These are phyloP conservation scores for Rhodocollybia butyracea DNA, from an alignment of 768 basidiomycete species.

Conservation along the genomic window DNA sequence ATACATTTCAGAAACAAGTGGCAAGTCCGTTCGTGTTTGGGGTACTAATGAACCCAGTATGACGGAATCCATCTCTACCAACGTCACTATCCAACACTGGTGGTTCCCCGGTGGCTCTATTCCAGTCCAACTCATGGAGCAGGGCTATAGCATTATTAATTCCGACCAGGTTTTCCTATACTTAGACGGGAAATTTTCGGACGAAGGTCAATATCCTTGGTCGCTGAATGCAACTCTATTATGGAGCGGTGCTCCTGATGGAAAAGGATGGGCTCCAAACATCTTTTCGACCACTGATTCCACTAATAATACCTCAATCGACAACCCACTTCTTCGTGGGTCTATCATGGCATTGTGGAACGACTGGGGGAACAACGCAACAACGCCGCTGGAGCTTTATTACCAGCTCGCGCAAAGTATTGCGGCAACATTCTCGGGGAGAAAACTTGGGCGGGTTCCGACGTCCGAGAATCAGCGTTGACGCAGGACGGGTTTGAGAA, in stretches of 20 bases:
- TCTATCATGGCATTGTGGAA: constrained; percentile 38
- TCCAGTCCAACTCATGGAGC: constrained; percentile 28
- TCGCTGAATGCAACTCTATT: constrained; percentile 26
- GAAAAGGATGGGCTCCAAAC: constrained; percentile 34
- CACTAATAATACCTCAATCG: constrained; percentile 28
- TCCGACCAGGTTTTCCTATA: constrained; percentile 33
- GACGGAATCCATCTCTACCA: constrained; percentile 30
- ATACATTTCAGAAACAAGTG: constrained; percentile 26
- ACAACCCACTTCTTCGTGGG: constrained; percentile 26
- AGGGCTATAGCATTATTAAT: constrained; percentile 35
- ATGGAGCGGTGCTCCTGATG: constrained; percentile 26
- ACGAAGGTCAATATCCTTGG: constrained; percentile 28
- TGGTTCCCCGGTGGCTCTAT: constrained; percentile 28
- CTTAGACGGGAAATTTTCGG: constrained; percentile 32
- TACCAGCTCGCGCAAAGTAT: constrained; percentile 39
- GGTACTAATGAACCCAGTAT: constrained; percentile 37
- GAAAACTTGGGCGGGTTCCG: constrained; percentile 40
- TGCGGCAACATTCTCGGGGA: constrained; percentile 38
- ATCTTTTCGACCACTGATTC: constrained; percentile 26
- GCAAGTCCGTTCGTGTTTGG: constrained; percentile 41
- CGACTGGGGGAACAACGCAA: constrained; percentile 45
- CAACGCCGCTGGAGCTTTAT: constrained; percentile 40
- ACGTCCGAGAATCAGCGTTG: constrained; percentile 26
- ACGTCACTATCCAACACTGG: constrained; percentile 46
- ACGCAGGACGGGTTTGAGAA: constrained; percentile 31